A percentile compares a stretch with the other conserved stretches of the same genome.
Evolutionary conservation across 2,329 filamentous ascomycete species (phyloP).

Genomic region (Ceratocystis cubensis): DNA sequence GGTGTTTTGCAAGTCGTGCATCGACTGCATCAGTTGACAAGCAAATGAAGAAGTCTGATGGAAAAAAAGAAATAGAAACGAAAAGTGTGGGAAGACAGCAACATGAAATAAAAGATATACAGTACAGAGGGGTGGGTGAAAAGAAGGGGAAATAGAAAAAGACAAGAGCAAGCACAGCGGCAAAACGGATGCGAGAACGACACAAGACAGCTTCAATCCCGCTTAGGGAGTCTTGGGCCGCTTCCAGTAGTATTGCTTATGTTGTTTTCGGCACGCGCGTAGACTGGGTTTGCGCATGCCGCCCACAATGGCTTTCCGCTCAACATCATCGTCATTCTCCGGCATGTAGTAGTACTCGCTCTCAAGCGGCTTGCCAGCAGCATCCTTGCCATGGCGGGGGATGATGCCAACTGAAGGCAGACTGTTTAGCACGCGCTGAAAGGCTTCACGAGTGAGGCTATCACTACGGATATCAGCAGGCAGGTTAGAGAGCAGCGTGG

Average conservation of each 20-base stretch:
- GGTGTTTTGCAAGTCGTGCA: not conserved
- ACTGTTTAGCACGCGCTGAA: constrained; percentile 59
- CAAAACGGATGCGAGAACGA: not conserved
- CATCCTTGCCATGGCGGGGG: constrained; percentile 81
- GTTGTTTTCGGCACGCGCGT: constrained; percentile 81
- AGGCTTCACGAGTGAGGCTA: constrained; percentile 44
- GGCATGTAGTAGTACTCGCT: constrained; percentile 96
- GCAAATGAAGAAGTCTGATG: not conserved
- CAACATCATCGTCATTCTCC: constrained; percentile 68
- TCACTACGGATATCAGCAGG: constrained; percentile 51
- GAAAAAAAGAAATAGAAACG: not conserved
- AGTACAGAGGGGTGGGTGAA: constrained; percentile 9
- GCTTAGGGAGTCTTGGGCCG: constrained; percentile 45
- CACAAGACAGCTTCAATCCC: not conserved
- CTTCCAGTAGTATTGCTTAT: constrained; percentile 76
- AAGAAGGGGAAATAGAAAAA: not conserved
- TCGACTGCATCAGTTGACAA: not conserved
- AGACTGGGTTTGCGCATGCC: constrained; percentile 80
- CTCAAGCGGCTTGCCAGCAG: constrained; percentile 82
- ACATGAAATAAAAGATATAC: constrained; percentile 7
- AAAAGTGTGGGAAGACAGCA: not conserved
- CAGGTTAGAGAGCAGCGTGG: constrained; percentile 76
- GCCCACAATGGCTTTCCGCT: constrained; percentile 68
- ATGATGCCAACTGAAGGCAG: constrained; percentile 80
- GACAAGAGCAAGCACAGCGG: not conserved